Evolutionary conservation across 176 grass and related monocot genomes (phyloP).

Genomic region (Tillandsia leiboldiana): DNA sequence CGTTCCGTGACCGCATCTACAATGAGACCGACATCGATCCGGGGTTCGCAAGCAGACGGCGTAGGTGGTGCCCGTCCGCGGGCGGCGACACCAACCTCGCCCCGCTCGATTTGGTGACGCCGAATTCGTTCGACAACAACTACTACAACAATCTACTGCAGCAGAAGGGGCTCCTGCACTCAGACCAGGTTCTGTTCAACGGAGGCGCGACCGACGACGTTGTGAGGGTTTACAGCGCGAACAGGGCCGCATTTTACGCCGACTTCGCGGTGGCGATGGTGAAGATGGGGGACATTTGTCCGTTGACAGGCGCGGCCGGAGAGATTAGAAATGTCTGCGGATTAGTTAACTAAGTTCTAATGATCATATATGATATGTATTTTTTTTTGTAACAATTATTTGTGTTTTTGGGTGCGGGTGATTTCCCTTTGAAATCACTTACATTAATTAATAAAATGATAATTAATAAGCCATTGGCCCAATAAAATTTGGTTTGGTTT

Average conservation of each 20-base stretch:
- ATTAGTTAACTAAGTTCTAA: neutral
- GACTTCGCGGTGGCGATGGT: neutral
- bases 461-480: no score
- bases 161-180: slow-evolving; percentile 33
- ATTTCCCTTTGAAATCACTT: no score
- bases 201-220: slow-evolving; percentile 12
- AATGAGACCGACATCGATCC: slow-evolving; percentile 6
- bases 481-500: no score
- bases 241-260: neutral
- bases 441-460: no score
- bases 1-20: neutral
- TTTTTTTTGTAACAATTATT: no score
- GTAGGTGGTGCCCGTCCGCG: neutral
- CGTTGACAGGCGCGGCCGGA: neutral
- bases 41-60: neutral
- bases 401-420: no score
- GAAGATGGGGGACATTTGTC: neutral
- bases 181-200: slow-evolving; percentile 43
- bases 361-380: no score
- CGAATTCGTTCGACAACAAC: slow-evolving; percentile 34
- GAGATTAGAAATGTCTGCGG: neutral
- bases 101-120: slow-evolving; percentile 16
- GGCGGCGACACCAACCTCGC: neutral
- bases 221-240: neutral
- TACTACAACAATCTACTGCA: slow-evolving; percentile 44